Evolutionary conservation across 352 stramenopile genomes (phyloP).

Genomic region (Vaucheria bursata): DNA sequence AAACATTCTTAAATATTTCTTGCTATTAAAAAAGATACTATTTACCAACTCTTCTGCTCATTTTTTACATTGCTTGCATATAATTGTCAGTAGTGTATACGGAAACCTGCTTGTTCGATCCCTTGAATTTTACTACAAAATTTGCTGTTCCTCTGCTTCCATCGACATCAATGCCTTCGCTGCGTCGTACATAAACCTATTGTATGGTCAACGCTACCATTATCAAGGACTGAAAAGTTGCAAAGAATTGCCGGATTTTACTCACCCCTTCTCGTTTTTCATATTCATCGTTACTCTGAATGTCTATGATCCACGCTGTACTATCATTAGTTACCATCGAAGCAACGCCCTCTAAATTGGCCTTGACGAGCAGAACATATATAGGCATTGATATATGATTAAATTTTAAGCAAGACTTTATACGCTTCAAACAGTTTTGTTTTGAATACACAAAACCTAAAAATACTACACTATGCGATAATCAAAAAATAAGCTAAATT

Average conservation of each 20-base stretch:
- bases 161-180: neutral
- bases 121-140: neutral
- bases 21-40: neutral
- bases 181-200: neutral
- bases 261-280: neutral
- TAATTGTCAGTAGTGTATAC: neutral
- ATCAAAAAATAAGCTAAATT: too few relatives aligned
- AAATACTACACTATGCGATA: too few relatives aligned
- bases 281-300: neutral
- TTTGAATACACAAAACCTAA: too few relatives aligned
- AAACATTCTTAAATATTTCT: neutral
- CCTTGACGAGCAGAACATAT: neutral
- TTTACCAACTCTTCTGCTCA: neutral
- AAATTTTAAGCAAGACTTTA: too few relatives aligned
- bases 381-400: neutral
- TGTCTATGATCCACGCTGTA: neutral
- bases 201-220: too few relatives aligned
- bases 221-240: too few relatives aligned
- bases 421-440: too few relatives aligned
- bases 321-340: neutral
- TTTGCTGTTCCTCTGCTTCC: neutral
- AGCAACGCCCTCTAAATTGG: neutral
- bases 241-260: too few relatives aligned
- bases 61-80: neutral
- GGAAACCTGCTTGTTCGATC: neutral